Evolutionary conservation across 2,329 filamentous ascomycete genomes (phyloP).

Genomic region (Diaporthe vexans): DNA sequence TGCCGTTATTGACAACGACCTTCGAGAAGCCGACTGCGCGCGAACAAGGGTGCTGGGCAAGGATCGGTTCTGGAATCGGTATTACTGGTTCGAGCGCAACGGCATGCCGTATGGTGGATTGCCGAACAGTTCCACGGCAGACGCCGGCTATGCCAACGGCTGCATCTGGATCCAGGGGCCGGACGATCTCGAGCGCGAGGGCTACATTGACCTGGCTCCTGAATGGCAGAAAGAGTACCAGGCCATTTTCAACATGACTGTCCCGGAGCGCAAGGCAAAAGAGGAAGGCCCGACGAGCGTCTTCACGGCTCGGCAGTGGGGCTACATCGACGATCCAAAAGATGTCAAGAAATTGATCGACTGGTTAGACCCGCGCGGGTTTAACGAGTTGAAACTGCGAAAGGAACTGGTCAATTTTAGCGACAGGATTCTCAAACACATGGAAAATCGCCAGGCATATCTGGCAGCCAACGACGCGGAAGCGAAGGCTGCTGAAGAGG

Average conservation of each 20-base stretch:
- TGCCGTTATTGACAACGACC: slow-evolving; percentile 86
- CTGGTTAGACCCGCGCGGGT: slow-evolving; percentile 90
- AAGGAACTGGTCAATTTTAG: slow-evolving; percentile 87
- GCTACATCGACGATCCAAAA: slow-evolving; percentile 86
- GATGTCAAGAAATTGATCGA: slow-evolving; percentile 83
- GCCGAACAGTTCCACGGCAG: slow-evolving; percentile 87
- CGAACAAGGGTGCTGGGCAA: slow-evolving; percentile 91
- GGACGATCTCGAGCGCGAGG: slow-evolving; percentile 86
- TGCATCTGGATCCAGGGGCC: slow-evolving; percentile 97
- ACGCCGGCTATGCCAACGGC: slow-evolving; percentile 91
- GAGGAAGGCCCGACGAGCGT: slow-evolving; percentile 90
- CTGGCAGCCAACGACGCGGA: slow-evolving; percentile 64
- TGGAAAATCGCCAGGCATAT: slow-evolving; percentile 84
- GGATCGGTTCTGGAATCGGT: slow-evolving; percentile 97
- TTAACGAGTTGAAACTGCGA: slow-evolving; percentile 87
- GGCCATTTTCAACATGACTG: slow-evolving; percentile 82
- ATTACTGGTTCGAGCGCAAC: slow-evolving; percentile 99
- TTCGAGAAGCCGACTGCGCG: slow-evolving; percentile 93
- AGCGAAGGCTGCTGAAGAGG: slow-evolving; percentile 52
- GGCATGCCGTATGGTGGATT: slow-evolving; percentile 96
- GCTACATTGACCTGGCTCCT: slow-evolving; percentile 83
- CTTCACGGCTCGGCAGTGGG: slow-evolving; percentile 86
- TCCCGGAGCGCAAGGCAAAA: slow-evolving; percentile 84
- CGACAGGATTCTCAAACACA: slow-evolving; percentile 82
- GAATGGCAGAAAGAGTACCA: slow-evolving; percentile 83